Base-by-base conservation (phyloP, 805 yeast species). In the Candida patagonica region DNA sequence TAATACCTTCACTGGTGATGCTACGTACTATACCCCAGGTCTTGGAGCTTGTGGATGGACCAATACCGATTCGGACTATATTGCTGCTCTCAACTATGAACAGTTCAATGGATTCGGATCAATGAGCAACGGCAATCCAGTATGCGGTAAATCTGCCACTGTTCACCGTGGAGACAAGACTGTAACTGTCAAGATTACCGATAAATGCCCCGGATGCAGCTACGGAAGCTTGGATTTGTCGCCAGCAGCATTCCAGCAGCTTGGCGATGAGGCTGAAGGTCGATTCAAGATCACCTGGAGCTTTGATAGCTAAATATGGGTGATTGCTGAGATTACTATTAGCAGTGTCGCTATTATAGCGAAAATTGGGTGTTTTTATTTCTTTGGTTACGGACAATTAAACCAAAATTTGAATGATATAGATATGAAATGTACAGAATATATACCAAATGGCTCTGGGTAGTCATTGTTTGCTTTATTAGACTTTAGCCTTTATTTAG, bases 271-370 rank as follows among this genome's bases (percentile, higher is more conserved):
- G 54, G 61, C 55, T 38, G 69, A 65, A 49, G 83, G 82, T 32
- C 68, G 77, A 45, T 67, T 77, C 46, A 58, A 64, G 19, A 66
- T 76, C 50, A 56, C 70, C 37, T 76, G 83, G 83, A n/a, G n/a
- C n/a, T n/a, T n/a, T n/a, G n/a, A n/a, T n/a, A n/a, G n/a, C n/a
- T n/a, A n/a, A n/a, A n/a, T n/a, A n/a, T n/a, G n/a, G n/a, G n/a
- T n/a, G n/a, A n/a, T n/a, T n/a, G n/a, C n/a, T n/a, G n/a, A n/a
- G n/a, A n/a, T n/a, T n/a, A n/a, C n/a, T n/a, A n/a, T n/a, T n/a
- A n/a, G n/a, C n/a, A n/a, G n/a, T n/a, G n/a, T n/a, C n/a, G n/a
- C n/a, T n/a, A n/a, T n/a, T n/a, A n/a, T n/a, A n/a, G n/a, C n/a
- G n/a, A n/a, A n/a, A n/a, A n/a, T n/a, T n/a, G n/a, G n/a, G n/a